Base-by-base conservation (phyloP, 306 rosid genomes). In the Delonix regia region DNA sequence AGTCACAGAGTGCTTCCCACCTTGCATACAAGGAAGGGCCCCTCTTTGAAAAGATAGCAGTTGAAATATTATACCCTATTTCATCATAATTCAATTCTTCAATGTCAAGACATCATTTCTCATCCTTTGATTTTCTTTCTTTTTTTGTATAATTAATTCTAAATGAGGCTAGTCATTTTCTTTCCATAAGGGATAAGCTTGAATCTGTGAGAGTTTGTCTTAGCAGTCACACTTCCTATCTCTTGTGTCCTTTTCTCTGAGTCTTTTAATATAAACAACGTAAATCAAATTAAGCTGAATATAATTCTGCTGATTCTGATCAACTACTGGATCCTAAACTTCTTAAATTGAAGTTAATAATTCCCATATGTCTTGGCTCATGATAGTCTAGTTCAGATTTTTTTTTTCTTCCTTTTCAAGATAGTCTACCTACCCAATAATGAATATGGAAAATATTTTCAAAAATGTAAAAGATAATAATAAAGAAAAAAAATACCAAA, bases 181-280 rank as follows among this genome's bases (percentile, higher is more conserved):
- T 7, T 30, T 11, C 18, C 63, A 57, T 25, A 57, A 11, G 39
- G 41, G 41, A 60, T 62, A 62, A 62, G 68, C 24, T 62, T 62
- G 24, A 62, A 62, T 62, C 13, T 62, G 7, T 0, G 8, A 18
- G 15, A 7, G 24, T 30, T 9, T 62, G 42, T 62, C 44, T 9
- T 61, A 33, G 33, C 38, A 51, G 13, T 28, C 34, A 73, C 69
- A 30, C 60, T 47, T 72, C n/a, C 71, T 55, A 68, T 81, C 74
- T 60, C 22, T 61, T 9, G 4, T 15, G 42, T 28, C 41, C 76
- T 42, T 55, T 81, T 74, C n/a, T n/a, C n/a, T n/a, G n/a, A n/a
- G n/a, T n/a, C n/a, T n/a, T n/a, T n/a, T n/a, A n/a, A n/a, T n/a
- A n/a, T n/a, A n/a, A n/a, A n/a, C n/a, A n/a, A n/a, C n/a, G n/a